phyloP scores from a whole-genome alignment of 495 filamentous ascomycete species.

The Pyronema omphalodes region DNA sequence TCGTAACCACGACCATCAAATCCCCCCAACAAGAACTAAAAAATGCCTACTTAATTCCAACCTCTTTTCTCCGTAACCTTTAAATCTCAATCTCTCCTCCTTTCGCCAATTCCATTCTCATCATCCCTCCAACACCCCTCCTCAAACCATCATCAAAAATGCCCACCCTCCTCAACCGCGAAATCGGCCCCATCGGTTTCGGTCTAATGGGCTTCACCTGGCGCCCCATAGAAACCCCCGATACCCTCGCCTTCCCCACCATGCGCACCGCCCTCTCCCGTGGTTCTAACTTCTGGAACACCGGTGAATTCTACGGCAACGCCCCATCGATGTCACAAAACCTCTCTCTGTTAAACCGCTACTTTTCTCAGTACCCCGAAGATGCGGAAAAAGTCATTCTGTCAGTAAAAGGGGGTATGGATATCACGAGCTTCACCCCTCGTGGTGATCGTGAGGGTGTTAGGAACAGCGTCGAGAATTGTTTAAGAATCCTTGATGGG shows the following conservation, averaged over 20 bases:
- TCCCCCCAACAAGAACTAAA: no score
- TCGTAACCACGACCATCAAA: no score
- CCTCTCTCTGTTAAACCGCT: slow-evolving; percentile 42
- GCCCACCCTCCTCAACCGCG: slow-evolving; percentile 33
- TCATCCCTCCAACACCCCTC: no score
- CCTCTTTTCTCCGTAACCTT: no score
- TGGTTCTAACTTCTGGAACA: slow-evolving; percentile 44
- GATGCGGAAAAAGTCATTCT: slow-evolving; percentile 48
- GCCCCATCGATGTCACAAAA: slow-evolving; percentile 40
- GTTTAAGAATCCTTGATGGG: slow-evolving; percentile 42
- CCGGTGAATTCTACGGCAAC: slow-evolving; percentile 61
- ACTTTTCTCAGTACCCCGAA: slow-evolving; percentile 49
- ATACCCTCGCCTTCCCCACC: slow-evolving; percentile 20
- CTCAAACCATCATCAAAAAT: no score
- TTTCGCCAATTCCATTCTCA: no score
- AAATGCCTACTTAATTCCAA: no score
- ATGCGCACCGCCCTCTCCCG: slow-evolving; percentile 20
- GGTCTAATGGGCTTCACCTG: slow-evolving; percentile 59
- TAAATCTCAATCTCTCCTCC: no score
- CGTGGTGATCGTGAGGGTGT: slow-evolving; percentile 47
- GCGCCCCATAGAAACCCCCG: slow-evolving; percentile 29
- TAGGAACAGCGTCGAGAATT: slow-evolving; percentile 47
- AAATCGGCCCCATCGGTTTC: slow-evolving; percentile 38
- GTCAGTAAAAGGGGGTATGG: slow-evolving; percentile 44
- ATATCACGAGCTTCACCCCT: slow-evolving; percentile 20